Evolutionary conservation across 2,329 filamentous ascomycete genomes (phyloP).

Genomic region (Diplodia seriata): DNA sequence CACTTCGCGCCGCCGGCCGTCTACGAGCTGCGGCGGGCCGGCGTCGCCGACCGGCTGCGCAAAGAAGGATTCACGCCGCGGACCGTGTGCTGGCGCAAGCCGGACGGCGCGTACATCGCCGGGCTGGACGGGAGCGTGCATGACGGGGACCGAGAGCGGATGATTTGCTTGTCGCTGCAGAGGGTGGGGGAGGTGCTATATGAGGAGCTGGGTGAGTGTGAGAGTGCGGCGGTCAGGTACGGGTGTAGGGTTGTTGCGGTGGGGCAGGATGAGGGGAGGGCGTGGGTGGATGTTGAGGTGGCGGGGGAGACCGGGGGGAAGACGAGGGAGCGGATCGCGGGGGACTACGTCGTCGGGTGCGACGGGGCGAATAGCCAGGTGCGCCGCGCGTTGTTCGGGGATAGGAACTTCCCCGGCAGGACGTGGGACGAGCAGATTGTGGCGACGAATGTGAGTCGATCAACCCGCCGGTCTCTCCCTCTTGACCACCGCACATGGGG

Average conservation of each 20-base stretch:
- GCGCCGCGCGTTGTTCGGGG: slow-evolving; percentile 35
- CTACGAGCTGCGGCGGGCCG: slow-evolving; percentile 61
- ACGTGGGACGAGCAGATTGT: slow-evolving; percentile 66
- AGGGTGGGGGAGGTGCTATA: slow-evolving; percentile 30
- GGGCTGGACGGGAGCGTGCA: slow-evolving; percentile 22
- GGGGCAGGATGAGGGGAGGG: slow-evolving; percentile 32
- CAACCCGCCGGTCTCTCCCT: no score
- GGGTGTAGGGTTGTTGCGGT: slow-evolving; percentile 33
- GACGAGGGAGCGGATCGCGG: slow-evolving; percentile 23
- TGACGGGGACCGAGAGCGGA: slow-evolving; percentile 29
- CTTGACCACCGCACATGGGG: no score
- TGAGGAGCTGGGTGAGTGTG: slow-evolving; percentile 14
- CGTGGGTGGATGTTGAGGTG: slow-evolving; percentile 34
- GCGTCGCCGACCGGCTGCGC: slow-evolving; percentile 58
- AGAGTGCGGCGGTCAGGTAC: slow-evolving; percentile 24
- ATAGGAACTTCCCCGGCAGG: slow-evolving; percentile 57
- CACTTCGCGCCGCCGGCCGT: slow-evolving; percentile 64
- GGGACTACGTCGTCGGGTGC: slow-evolving; percentile 67
- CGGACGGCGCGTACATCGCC: slow-evolving; percentile 34
- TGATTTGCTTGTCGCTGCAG: slow-evolving; percentile 33
- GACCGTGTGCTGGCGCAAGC: slow-evolving; percentile 52
- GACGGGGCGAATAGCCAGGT: slow-evolving; percentile 73
- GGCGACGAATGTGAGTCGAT: slow-evolving; percentile 62
- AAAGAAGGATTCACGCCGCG: slow-evolving; percentile 48
- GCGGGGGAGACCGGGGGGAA: slow-evolving; percentile 1